These are phyloP conservation scores for Sphaerobolus stellatus DNA, from an alignment of 1,284 basidiomycete species.

Conservation along the genomic window DNA sequence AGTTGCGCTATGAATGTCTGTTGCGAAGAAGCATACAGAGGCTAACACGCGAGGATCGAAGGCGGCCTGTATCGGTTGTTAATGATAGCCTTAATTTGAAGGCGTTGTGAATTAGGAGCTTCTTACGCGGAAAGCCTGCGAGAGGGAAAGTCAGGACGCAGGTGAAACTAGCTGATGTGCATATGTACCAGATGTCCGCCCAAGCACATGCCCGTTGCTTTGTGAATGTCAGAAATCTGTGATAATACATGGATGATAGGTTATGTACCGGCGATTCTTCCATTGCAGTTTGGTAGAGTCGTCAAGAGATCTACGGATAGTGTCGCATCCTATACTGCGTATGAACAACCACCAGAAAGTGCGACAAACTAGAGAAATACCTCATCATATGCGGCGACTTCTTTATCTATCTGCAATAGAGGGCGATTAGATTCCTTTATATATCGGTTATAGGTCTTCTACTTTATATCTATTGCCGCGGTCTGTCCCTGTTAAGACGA, in stretches of 20 bases:
- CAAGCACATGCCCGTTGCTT: conserved; percentile 85
- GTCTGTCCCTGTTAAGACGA: conserved; percentile 58
- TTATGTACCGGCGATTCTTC: conserved; percentile 74
- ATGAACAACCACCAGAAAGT: background rate
- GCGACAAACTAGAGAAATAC: conserved; percentile 36
- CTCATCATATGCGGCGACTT: conserved; percentile 81
- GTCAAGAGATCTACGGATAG: conserved; percentile 73
- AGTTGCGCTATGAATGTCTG: conserved; percentile 83
- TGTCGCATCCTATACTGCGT: conserved; percentile 61
- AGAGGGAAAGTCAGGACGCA: conserved; percentile 29
- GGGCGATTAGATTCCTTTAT: background rate
- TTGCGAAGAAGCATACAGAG: conserved; percentile 90
- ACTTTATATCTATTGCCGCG: conserved; percentile 89
- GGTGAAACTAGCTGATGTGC: conserved; percentile 43
- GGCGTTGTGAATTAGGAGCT: background rate
- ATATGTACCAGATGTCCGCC: conserved; percentile 74
- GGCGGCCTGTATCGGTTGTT: conserved; percentile 55
- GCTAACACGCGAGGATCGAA: conserved; percentile 84
- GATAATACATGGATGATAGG: background rate
- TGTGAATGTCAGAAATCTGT: conserved; percentile 10
- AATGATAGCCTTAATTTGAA: background rate
- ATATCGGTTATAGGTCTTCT: conserved; percentile 6
- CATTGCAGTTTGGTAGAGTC: conserved; percentile 80
- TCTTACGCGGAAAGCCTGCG: conserved; percentile 11
- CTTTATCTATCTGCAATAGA: conserved; percentile 73